A percentile compares a stretch with the other conserved stretches of the same genome.
Evolutionary conservation across 176 grass and related monocot species (phyloP).

Genomic region (Triticum urartu): DNA sequence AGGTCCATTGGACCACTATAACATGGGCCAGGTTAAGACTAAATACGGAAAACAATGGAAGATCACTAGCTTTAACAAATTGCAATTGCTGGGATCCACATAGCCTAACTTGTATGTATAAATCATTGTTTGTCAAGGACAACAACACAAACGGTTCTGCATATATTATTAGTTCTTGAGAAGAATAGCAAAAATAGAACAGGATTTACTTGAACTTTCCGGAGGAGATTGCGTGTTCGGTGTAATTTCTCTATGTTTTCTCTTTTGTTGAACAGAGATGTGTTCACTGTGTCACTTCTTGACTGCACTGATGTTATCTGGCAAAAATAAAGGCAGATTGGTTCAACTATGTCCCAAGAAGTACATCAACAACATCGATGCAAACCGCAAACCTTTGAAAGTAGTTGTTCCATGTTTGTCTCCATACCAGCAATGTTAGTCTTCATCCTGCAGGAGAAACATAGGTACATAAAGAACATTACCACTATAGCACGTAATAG

Average conservation of each 20-base stretch:
- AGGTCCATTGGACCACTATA: background rate
- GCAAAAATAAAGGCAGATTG: background rate
- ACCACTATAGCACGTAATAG: constrained; percentile 14
- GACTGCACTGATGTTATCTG: constrained; percentile 98
- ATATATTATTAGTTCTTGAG: background rate
- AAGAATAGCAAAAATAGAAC: constrained; percentile 27
- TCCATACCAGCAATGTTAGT: constrained; percentile 98
- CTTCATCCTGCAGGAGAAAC: constrained; percentile 74
- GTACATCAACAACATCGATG: constrained; percentile 22
- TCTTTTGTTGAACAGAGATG: constrained; percentile 95
- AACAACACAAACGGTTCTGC: constrained; percentile 19
- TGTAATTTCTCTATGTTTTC: constrained; percentile 99
- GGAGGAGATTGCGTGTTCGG: constrained; percentile 88
- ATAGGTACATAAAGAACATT: constrained; percentile 16
- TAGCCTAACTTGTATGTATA: background rate
- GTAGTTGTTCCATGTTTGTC: constrained; percentile 89
- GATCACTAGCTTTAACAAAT: constrained; percentile 26
- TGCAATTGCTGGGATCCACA: background rate
- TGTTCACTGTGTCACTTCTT: constrained; percentile 89
- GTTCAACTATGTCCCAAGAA: constrained; percentile 20
- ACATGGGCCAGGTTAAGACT: background rate
- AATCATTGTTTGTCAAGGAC: background rate
- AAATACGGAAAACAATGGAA: background rate
- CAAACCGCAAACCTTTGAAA: constrained; percentile 72
- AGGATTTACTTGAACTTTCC: constrained; percentile 94